Base-by-base conservation (phyloP, 208 protist species). In the Entamoeba moshkovskii region DNA sequence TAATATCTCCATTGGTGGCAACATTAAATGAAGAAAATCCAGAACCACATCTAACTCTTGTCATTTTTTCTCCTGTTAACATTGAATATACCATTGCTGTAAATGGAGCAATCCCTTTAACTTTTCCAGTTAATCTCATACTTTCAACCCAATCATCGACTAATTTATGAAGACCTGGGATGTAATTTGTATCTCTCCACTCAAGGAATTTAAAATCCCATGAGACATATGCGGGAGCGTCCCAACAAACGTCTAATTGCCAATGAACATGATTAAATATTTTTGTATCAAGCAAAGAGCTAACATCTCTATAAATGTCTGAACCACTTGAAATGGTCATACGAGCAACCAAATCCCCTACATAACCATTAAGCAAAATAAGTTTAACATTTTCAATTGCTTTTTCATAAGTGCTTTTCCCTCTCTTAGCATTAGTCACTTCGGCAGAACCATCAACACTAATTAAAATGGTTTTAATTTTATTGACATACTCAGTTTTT, bases 171-270 rank as follows among this genome's bases (percentile, higher is more conserved):
- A 95, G n/a, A 45, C 93, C 93, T 52, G 59, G 47, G 46, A 94
- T 85, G 42, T 95, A 95, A 42, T 49, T 94, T 13, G 15, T 44
- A 42, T 38, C 8, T 29, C 91, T 92, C 93, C 92, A 95, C 4
- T 93, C 92, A 29, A n/a, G 1, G 44, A 93, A 93, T 18, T 59
- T 94, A 73, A 73, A 73, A 4, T 66, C 45, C 25, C 46, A 91
- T 16, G 42, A 91, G 1, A 92, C 46, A 15, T 93, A 47, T 91
- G 94, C 95, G 5, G 94, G 94, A 45, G 33, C 25, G 52, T 96
- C 95, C 85, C 93, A 96, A 25, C 94, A 46, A 22, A 47, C 85
- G 44, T 96, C 94, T 38, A 96, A 33, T 92, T 96, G 94, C 95
- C 95, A 96, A 49, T 96, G 95, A 22, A 94, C 47, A 91, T 92